A percentile compares a stretch with the other conserved stretches of the same genome.
These are phyloP conservation scores for Gigaspora rosea DNA, from an alignment of 192 early-diverging fungal species.

Conservation along the genomic window DNA sequence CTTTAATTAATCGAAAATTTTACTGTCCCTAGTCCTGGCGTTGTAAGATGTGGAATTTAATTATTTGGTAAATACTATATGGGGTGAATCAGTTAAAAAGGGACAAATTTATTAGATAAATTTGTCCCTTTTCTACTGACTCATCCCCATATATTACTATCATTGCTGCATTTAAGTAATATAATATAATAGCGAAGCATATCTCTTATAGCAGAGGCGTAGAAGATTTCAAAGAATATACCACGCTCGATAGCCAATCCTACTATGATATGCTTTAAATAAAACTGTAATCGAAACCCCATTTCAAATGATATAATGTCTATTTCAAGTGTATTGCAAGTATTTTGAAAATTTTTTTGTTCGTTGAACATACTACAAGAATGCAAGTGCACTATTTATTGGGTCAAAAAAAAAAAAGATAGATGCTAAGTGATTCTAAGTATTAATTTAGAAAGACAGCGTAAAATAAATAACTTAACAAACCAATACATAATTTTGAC, in stretches of 20 bases:
- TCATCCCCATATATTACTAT: no score
- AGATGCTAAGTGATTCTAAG: background rate
- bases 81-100: no score
- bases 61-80: background rate
- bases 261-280: slow-evolving; percentile 64
- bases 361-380: slow-evolving; percentile 70
- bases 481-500: slow-evolving; percentile 59
- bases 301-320: slow-evolving; percentile 85
- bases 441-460: background rate
- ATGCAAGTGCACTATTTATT: slow-evolving; percentile 52
- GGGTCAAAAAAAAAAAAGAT: slow-evolving; percentile 13
- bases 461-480: slow-evolving; percentile 13
- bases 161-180: background rate
- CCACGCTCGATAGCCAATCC: slow-evolving; percentile 73
- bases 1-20: no score
- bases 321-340: slow-evolving; percentile 67
- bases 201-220: slow-evolving; percentile 69
- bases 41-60: slow-evolving; percentile 61
- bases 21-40: no score
- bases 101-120: no score
- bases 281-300: slow-evolving; percentile 64
- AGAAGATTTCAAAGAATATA: slow-evolving; percentile 78
- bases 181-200: background rate
- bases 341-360: slow-evolving; percentile 70
- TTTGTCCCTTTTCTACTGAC: no score